Conservation (phyloP, 208 protist genomes). For the Trypanosoma platydactyli region DNA sequence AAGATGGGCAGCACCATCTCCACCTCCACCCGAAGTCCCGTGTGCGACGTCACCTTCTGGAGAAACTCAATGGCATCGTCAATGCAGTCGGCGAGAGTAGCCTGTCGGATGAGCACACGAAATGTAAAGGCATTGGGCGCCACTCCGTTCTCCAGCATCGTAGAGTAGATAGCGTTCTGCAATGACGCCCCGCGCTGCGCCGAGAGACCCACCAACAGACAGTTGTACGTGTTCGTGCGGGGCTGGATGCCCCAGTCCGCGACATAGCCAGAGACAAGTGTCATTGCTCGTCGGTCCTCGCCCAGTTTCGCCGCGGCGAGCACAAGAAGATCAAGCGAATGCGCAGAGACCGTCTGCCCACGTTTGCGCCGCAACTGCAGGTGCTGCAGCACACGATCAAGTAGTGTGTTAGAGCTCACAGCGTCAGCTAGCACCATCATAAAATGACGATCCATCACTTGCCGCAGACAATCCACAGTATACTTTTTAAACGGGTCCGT, state of each 20-base stretch:
- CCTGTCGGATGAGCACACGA: slow-evolving; percentile 82
- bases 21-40: slow-evolving; percentile 79
- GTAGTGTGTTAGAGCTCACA: slow-evolving; percentile 33
- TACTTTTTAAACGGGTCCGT: slow-evolving; percentile 66
- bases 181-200: slow-evolving; percentile 43
- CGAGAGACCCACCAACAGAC: slow-evolving; percentile 55
- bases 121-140: slow-evolving; percentile 73
- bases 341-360: slow-evolving; percentile 58
- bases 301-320: slow-evolving; percentile 57
- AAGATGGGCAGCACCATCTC: slow-evolving; percentile 87
- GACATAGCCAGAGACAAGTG: slow-evolving; percentile 58
- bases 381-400: slow-evolving; percentile 59
- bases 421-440: slow-evolving; percentile 65
- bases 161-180: slow-evolving; percentile 59
- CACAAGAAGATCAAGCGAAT: slow-evolving; percentile 77
- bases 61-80: slow-evolving; percentile 82
- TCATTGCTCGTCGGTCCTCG: slow-evolving; percentile 71
- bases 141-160: slow-evolving; percentile 63
- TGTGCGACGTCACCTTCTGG: slow-evolving; percentile 53
- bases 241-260: slow-evolving; percentile 59
- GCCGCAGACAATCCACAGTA: slow-evolving; percentile 62
- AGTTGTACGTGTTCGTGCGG: slow-evolving; percentile 74
- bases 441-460: slow-evolving; percentile 83
- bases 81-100: slow-evolving; percentile 63
- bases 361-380: slow-evolving; percentile 37